Evolutionary conservation across 345 rosid genomes (phyloP), one percentile per base, ranked within the genome.

Genomic region (Eucalyptus guilfoylei): DNA sequence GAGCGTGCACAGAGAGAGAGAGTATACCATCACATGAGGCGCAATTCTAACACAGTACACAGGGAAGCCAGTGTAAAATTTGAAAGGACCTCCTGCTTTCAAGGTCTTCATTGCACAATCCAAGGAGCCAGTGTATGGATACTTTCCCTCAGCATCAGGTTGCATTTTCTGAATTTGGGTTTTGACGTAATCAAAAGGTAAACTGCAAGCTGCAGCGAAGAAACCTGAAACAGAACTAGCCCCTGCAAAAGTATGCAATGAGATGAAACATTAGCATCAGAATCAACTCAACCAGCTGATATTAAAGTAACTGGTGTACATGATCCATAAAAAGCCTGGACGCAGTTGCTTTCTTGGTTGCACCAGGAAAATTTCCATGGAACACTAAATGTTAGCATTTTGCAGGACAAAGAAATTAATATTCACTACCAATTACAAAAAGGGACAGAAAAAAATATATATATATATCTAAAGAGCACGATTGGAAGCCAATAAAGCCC

Each of bases 151-250:
- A 34, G 99, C 98, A 91, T 98, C 98, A 14, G 99, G 99, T 89
- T 98, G 99, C 99, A 98, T 98, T 91, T 98, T 98, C 96, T 98
- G 99, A 86, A 98, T 97, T 91, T 98, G 99, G 87, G 99, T 98
- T 93, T 98, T 98, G n/a, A 98, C 99, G 58, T 89, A 98, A 93
- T 98, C 99, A 72, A 98, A 98, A 24, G 99, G 99, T 76, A 98
- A 92, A 95, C 99, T 98, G 93, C 99, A 98, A 81, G 99, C 96
- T 24, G 99, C 88, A 88, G 99, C 99, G 44, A 93, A 96, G 93
- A 98, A 96, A 13, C 99, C 99, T 1, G 99, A 98, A 60, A 97
- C 96, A 10, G 94, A 44, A 95, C 99, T 98, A 88, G 99, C 99
- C 52, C 97, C 99, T 98, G 95, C 85, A 16, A 23, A 86, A 89